Evolutionary conservation across 345 rosid species (phyloP).

Genomic region (Ceriops decandra): DNA sequence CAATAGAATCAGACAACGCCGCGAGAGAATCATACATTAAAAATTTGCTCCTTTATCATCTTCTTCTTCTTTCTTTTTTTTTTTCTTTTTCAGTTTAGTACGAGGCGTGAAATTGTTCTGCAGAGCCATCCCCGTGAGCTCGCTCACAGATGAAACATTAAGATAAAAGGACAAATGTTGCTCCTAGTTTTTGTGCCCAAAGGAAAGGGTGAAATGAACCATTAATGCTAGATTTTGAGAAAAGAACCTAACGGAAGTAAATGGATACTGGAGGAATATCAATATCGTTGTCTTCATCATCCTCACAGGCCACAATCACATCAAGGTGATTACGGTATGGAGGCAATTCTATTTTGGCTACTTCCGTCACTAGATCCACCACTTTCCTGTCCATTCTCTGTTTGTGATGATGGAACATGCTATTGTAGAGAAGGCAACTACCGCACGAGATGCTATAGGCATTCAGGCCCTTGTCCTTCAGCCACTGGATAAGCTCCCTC

Average conservation of each 20-base stretch:
- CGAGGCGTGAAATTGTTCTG: no score
- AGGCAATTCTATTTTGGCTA: constrained; percentile 74
- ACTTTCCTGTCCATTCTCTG: constrained; percentile 75
- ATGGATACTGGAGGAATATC: constrained; percentile 86
- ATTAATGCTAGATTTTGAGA: background rate
- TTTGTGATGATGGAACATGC: constrained; percentile 82
- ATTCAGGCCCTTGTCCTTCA: constrained; percentile 59
- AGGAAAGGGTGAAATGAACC: background rate
- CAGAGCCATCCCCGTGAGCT: no score
- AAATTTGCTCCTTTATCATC: no score
- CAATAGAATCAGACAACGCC: no score
- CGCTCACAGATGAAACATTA: no score
- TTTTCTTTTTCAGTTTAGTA: no score
- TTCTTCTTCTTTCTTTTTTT: no score
- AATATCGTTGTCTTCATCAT: constrained; percentile 71
- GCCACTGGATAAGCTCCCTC: constrained; percentile 74
- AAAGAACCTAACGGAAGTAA: constrained; percentile 50
- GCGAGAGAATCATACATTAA: no score
- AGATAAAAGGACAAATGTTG: no score
- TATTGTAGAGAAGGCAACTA: constrained; percentile 77
- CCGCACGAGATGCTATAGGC: constrained; percentile 96
- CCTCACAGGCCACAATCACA: constrained; percentile 93
- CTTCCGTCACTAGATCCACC: constrained; percentile 81
- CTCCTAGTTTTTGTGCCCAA: no score
- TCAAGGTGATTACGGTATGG: constrained; percentile 70